Percentiles rank a stretch among this genome's conserved stretches.
These are phyloP conservation scores for Raphanus hybrid DNA, from an alignment of 441 rosid genomes.

Conservation along the genomic window DNA sequence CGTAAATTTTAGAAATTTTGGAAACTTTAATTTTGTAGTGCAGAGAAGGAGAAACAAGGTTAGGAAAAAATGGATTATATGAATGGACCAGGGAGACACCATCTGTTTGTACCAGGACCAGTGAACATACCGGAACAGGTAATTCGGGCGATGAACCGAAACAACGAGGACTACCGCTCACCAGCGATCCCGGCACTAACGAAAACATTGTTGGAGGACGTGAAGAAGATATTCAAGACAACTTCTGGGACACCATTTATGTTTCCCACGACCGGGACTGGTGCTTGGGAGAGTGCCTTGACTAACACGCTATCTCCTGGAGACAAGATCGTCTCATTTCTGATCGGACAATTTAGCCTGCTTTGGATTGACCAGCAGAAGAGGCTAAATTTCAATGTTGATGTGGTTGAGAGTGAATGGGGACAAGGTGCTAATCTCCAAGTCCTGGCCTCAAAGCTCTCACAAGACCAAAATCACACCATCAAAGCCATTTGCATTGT, in stretches of 20 bases:
- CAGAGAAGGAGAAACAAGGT: background rate
- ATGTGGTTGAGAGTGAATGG: conserved; percentile 94
- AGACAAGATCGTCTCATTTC: conserved; percentile 81
- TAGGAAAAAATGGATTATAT: conserved; percentile 69
- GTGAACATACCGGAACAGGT: conserved; percentile 96
- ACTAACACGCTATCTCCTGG: conserved; percentile 98
- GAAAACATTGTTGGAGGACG: conserved; percentile 78
- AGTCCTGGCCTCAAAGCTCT: conserved; percentile 73
- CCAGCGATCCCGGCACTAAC: conserved; percentile 94
- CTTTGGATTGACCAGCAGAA: conserved; percentile 99
- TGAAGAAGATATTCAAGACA: conserved; percentile 93
- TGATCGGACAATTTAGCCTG: conserved; percentile 95
- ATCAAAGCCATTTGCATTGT: conserved; percentile 97
- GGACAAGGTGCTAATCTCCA: conserved; percentile 97
- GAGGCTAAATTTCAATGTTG: conserved; percentile 91
- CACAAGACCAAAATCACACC: conserved; percentile 70
- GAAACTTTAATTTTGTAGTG: background rate
- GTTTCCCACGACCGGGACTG: conserved; percentile 97
- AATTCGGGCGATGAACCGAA: conserved; percentile 91
- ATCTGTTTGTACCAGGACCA: conserved; percentile 97
- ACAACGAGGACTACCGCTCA: conserved; percentile 98
- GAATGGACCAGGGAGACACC: conserved; percentile 92
- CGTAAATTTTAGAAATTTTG: background rate
- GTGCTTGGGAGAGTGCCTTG: conserved; percentile 99
- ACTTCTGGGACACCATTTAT: conserved; percentile 85